Evolutionary conservation across 306 rosid genomes (phyloP).

Genomic region (Cucurbita ficifolia): DNA sequence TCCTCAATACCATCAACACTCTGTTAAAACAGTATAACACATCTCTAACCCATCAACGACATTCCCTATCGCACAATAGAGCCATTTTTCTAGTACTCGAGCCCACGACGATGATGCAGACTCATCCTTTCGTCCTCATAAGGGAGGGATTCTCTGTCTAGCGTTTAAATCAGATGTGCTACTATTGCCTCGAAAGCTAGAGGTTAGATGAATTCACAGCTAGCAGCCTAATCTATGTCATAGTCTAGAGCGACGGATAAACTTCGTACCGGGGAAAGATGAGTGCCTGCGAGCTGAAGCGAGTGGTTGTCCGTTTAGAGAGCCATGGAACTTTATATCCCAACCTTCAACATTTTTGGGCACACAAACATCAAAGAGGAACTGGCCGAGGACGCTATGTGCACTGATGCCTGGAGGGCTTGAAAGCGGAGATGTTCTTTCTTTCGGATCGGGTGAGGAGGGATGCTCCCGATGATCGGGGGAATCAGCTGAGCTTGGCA

Average conservation of each 20-base stretch:
- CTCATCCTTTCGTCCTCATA: not conserved
- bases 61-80: not conserved
- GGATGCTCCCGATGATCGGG: constrained; percentile 16
- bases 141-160: constrained; percentile 3
- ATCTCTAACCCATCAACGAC: not conserved
- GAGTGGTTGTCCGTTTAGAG: constrained; percentile 43
- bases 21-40: not conserved
- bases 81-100: not conserved
- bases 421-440: constrained; percentile 27
- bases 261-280: constrained; percentile 36
- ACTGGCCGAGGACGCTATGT: constrained; percentile 51
- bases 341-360: constrained; percentile 63
- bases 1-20: not conserved
- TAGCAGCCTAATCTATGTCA: constrained; percentile 10
- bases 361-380: constrained; percentile 55
- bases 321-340: constrained; percentile 50
- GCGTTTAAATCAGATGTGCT: constrained; percentile 2
- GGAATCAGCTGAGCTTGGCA: constrained; percentile 44
- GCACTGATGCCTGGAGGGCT: constrained; percentile 42
- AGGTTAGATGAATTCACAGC: not conserved
- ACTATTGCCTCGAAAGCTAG: constrained; percentile 9
- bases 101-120: not conserved
- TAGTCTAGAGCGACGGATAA: constrained; percentile 56
- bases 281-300: constrained; percentile 46
- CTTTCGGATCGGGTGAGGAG: constrained; percentile 26